These are phyloP conservation scores for Colletotrichum eremochloae DNA, from an alignment of 2,329 filamentous ascomycete species.

Conservation along the genomic window DNA sequence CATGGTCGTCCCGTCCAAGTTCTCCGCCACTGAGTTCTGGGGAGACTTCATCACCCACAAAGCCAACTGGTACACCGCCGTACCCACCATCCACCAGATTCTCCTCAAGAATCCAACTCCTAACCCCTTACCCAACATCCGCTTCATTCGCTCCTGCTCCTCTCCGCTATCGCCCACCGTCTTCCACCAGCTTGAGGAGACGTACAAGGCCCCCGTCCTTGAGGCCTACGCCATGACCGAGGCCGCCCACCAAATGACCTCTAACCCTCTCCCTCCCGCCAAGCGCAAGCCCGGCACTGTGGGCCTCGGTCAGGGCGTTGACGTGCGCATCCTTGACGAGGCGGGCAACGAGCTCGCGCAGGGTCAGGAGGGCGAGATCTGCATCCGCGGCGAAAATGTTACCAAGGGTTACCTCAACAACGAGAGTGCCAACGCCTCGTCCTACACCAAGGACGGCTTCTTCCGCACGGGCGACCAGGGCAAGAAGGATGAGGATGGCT, in stretches of 20 bases:
- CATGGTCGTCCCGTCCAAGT: conserved; percentile 81
- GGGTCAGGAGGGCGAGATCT: conserved; percentile 84
- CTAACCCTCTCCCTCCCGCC: conserved; percentile 77
- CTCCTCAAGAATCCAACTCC: conserved; percentile 81
- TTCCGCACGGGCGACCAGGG: conserved; percentile 93
- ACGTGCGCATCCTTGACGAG: conserved; percentile 81
- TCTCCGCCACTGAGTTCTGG: conserved; percentile 90
- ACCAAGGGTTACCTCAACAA: conserved; percentile 91
- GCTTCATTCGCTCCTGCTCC: conserved; percentile 90
- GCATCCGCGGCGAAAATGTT: conserved; percentile 84
- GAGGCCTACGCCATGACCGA: conserved; percentile 96
- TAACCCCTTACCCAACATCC: conserved; percentile 76
- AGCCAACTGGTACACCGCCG: conserved; percentile 93
- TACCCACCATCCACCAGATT: conserved; percentile 94
- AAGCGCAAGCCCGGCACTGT: conserved; percentile 86
- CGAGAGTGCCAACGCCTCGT: conserved; percentile 77
- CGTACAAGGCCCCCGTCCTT: conserved; percentile 83
- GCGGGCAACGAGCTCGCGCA: conserved; percentile 76
- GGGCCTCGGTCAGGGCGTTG: conserved; percentile 85
- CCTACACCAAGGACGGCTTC: conserved; percentile 82
- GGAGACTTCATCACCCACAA: conserved; percentile 77
- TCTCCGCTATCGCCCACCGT: conserved; percentile 85
- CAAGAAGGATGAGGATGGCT: conserved; percentile 82
- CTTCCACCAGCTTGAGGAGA: conserved; percentile 82
- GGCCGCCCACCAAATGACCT: conserved; percentile 88